These are phyloP conservation scores for Vinca minor DNA, from an alignment of 257 asterid species.

Conservation along the genomic window DNA sequence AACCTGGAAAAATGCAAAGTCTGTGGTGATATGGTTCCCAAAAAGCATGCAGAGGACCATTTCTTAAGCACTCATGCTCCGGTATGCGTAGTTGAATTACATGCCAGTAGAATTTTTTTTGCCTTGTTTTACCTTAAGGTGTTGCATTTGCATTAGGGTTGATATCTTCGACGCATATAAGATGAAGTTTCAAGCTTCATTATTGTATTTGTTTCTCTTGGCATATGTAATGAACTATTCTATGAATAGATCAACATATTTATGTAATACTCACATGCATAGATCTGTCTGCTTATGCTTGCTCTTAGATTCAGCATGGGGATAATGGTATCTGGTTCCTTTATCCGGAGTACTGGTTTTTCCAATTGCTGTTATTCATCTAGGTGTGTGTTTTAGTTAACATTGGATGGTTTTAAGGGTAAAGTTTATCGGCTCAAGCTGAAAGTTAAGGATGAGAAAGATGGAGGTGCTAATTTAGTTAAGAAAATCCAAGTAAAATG, in stretches of 20 bases:
- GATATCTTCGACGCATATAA: not conserved
- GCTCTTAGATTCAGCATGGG: not conserved
- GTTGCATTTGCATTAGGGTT: not conserved
- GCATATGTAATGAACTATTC: no score
- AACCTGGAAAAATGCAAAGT: conserved; percentile 92
- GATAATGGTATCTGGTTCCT: not conserved
- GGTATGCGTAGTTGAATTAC: conserved; percentile 31
- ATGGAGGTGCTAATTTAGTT: no score
- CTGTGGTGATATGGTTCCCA: conserved; percentile 93
- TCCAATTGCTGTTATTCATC: no score
- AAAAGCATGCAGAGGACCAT: conserved; percentile 69
- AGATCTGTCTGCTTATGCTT: not conserved
- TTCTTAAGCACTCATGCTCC: conserved; percentile 92
- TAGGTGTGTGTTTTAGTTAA: no score
- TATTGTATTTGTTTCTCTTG: no score
- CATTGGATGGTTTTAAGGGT: no score
- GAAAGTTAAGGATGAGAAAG: no score
- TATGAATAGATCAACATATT: no score
- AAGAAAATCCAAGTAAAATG: no score
- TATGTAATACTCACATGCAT: no score
- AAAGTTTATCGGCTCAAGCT: no score
- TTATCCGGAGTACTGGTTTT: not conserved
- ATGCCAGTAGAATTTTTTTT: not conserved
- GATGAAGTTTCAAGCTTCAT: no score
- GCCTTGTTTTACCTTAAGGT: not conserved